These are phyloP conservation scores for Neofusicoccum sp. DNA, from an alignment of 2,329 filamentous ascomycete species.

Conservation along the genomic window DNA sequence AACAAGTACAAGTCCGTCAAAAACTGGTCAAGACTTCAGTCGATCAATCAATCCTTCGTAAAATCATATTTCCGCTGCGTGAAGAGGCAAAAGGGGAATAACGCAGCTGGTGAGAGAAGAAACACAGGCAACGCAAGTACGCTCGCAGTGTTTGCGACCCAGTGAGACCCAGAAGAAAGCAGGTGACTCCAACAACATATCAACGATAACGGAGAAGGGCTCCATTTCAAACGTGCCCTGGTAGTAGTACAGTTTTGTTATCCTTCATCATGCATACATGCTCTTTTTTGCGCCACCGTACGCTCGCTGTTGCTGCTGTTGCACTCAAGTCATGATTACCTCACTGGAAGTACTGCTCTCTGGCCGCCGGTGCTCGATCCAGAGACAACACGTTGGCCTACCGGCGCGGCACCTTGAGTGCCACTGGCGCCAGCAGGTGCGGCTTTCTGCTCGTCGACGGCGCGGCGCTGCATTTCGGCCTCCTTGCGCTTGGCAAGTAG, in stretches of 20 bases:
- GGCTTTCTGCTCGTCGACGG: not conserved
- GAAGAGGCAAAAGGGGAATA: too few relatives aligned
- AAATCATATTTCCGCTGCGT: too few relatives aligned
- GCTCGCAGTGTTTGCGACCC: not conserved
- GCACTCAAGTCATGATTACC: not conserved
- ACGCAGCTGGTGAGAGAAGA: too few relatives aligned
- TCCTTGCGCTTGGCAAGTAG: constrained; percentile 69
- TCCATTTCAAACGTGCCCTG: not conserved
- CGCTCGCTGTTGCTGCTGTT: too few relatives aligned
- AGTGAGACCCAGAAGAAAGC: too few relatives aligned
- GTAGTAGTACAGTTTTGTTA: constrained; percentile 11
- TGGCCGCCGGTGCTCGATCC: not conserved
- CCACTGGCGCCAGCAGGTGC: not conserved
- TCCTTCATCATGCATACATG: constrained; percentile 3
- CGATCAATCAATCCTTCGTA: too few relatives aligned
- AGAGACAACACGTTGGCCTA: not conserved
- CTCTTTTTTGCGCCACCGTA: not conserved
- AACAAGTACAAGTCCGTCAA: too few relatives aligned
- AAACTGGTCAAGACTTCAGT: too few relatives aligned
- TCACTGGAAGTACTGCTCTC: not conserved
- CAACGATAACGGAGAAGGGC: not conserved
- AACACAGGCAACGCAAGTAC: too few relatives aligned
- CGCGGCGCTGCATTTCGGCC: constrained; percentile 11
- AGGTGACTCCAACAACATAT: not conserved
- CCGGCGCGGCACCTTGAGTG: not conserved